These are phyloP conservation scores for Talaromyces sp. DNA, from an alignment of 2,329 filamentous ascomycete species.

Conservation along the genomic window DNA sequence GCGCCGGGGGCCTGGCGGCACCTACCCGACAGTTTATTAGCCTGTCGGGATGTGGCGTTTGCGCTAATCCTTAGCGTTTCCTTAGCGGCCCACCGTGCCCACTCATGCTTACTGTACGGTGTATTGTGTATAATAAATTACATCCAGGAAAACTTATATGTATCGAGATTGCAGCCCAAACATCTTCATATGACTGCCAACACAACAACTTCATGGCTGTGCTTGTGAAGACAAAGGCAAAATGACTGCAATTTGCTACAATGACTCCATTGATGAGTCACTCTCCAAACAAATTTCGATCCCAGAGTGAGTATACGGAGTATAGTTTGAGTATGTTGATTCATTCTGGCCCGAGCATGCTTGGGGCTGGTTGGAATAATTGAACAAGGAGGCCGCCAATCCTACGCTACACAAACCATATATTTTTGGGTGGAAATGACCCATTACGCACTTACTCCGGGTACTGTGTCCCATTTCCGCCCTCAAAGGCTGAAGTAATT, in stretches of 20 bases:
- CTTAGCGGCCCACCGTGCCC: not conserved
- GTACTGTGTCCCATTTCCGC: not conserved
- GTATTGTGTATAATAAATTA: not conserved
- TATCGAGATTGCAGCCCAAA: conserved; percentile 6
- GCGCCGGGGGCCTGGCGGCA: not conserved
- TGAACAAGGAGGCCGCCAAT: not conserved
- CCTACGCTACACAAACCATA: conserved; percentile 1
- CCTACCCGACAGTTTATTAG: conserved; percentile 9
- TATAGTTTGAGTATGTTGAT: not conserved
- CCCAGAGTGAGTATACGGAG: not conserved
- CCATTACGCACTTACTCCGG: no score
- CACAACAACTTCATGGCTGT: not conserved
- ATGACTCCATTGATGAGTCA: conserved; percentile 3
- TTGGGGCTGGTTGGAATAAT: not conserved
- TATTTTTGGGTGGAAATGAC: not conserved
- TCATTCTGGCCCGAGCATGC: not conserved
- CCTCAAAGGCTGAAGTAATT: not conserved
- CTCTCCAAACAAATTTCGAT: not conserved
- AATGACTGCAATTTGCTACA: not conserved
- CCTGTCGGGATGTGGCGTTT: not conserved
- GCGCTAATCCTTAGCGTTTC: not conserved
- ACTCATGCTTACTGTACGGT: not conserved
- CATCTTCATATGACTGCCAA: not conserved
- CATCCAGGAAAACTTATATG: not conserved
- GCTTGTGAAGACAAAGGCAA: not conserved